Base-by-base conservation (phyloP, 2,329 filamentous ascomycete genomes). In the Colletotrichum scovillei region DNA sequence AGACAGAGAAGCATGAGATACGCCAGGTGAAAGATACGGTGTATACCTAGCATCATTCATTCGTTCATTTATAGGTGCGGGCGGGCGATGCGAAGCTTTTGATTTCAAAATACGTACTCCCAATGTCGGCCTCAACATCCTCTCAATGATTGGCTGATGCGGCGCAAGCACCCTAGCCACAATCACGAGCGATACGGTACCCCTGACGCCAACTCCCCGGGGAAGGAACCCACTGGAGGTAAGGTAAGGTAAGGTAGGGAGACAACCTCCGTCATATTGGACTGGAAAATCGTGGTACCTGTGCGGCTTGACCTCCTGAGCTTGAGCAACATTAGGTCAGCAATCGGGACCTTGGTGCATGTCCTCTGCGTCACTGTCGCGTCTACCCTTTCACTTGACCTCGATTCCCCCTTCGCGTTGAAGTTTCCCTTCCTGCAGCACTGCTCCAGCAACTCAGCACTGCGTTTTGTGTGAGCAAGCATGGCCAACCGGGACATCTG, bases 291-390 rank as follows among this genome's bases (percentile, higher is more conserved):
- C 42, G 42, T 5, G 19, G 42, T 49, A 49, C 42, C 55, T 56
- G 49, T n/a, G 30, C 32, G 59, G n/a, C 24, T 32, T 24, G n/a
- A 62, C 46, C 46, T 70, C 26, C 42, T 42, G 60, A 24, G 26
- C 24, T 46, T 30, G 52, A 38, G 38, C 19, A 4, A 9, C 53
- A 42, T 73, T 73, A 73, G 60, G 71, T 73, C 67, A 73, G 71
- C 71, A 72, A 19, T 30, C 24, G 22, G 60, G 42, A 53, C 49
- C 42, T 26, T 53, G 52, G 30, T 64, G 60, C 60, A 70, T 57
- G 49, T 52, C 60, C 57, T 64, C 42, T 70, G 66, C 67, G 67
- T 73, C 70, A 70, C 70, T 24, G 46, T 67, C 56, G 26, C 69
- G 69, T 59, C 30, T 53, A 28, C 11, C 14, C 65, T 66, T 19